Evolutionary conservation across 805 yeast genomes (phyloP), one percentile per base, ranked within the genome.

Genomic region (Yamadazyma olivae): DNA sequence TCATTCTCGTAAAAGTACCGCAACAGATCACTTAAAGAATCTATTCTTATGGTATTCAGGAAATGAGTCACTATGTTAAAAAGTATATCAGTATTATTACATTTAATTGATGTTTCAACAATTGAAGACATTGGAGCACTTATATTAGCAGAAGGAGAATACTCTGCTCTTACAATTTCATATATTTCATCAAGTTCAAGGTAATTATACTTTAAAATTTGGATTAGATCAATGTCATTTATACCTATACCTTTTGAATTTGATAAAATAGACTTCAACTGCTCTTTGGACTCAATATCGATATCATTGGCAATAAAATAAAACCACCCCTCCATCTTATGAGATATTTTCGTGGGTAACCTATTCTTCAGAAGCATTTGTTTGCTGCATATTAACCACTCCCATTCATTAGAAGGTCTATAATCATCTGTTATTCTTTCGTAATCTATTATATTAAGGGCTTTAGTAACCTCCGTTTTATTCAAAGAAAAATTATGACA

Each of bases 311-410:
- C 17, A 10, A 33, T 23, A 20, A 33, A 40, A 2, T 41, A 35
- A 29, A 40, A 37, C 44, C 44, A 40, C 7, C 44, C 44, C 3
- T 33, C 33, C 23, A 33, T 30, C 26, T 32, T 27, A 13, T 4
- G 4, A 3, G 16, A 6, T 15, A 13, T n/a, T 7, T 13, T n/a
- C 7, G 7, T 7, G 7, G 14, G 14, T 13, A 13, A 8, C 8
- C 17, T n/a, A 13, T 31, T 20, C 10, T 10, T 15, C 6, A 6
- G 12, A 6, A 31, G 14, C 2, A 3, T 10, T n/a, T 3, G 5
- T 33, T 21, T 31, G 8, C 21, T 24, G 10, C 3, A 3, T 3
- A 20, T 5, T 15, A 36, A 16, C 39, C 39, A 36, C 27, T 30
- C 32, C 35, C 32, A 36, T n/a, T 21, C 14, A 20, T 25, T 35